These are phyloP conservation scores for Clavispora phyllophila DNA, from an alignment of 805 yeast species.

Conservation along the genomic window DNA sequence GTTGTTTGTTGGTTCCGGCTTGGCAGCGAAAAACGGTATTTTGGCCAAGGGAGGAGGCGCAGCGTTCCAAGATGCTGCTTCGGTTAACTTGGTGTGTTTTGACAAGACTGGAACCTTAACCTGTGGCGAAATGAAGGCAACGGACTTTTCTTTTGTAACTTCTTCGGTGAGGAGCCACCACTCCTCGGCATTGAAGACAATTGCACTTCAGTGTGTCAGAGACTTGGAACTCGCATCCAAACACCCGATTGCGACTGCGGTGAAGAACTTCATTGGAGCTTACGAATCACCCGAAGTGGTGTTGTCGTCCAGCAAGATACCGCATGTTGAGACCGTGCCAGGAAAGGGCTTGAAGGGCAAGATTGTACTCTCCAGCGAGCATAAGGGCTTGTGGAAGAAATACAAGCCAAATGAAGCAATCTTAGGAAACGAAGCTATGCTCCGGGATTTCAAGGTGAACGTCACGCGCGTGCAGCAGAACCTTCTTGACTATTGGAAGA, in stretches of 20 bases:
- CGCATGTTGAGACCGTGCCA: constrained; percentile 47
- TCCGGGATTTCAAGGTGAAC: constrained; percentile 42
- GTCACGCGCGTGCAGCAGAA: constrained; percentile 31
- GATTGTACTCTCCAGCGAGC: constrained; percentile 21
- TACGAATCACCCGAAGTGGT: background rate
- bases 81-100: constrained; percentile 59
- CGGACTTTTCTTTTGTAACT: constrained; percentile 37
- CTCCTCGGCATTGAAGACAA: constrained; percentile 7
- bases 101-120: constrained; percentile 81
- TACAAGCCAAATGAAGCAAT: constrained; percentile 33
- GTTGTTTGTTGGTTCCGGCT: constrained; percentile 69
- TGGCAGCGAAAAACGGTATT: constrained; percentile 74
- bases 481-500: constrained; percentile 50
- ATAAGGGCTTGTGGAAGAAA: constrained; percentile 25
- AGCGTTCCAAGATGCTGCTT: constrained; percentile 74
- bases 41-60: constrained; percentile 78
- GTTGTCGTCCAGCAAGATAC: constrained; percentile 32
- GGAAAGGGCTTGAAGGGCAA: constrained; percentile 58
- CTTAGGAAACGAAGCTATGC: constrained; percentile 58
- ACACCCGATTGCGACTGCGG: constrained; percentile 65
- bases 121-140: constrained; percentile 54
- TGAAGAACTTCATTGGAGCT: constrained; percentile 27
- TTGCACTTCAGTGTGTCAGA: constrained; percentile 45
- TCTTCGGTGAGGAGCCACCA: constrained; percentile 13
- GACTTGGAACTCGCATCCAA: constrained; percentile 60